phyloP scores from a whole-genome alignment of 257 asterid species.

The Echites panduratus region DNA sequence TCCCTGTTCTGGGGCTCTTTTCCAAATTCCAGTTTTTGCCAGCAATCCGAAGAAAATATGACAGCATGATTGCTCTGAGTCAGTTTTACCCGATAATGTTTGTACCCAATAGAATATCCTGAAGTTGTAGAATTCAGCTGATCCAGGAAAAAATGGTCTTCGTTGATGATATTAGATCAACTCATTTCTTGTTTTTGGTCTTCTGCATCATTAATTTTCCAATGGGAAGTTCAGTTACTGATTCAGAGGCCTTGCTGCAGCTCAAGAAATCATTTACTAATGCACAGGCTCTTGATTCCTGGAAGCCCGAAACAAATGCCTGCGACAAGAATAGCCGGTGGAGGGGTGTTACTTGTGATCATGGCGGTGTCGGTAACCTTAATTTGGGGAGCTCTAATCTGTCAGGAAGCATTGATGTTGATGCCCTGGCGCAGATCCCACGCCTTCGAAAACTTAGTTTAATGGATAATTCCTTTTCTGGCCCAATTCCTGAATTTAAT shows the following conservation, averaged over 20 bases:
- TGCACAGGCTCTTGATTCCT: slow-evolving; percentile 50
- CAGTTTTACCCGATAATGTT: not conserved
- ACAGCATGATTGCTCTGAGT: not conserved
- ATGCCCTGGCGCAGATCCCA: slow-evolving; percentile 48
- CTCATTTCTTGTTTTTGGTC: slow-evolving; percentile 18
- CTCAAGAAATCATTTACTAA: slow-evolving; percentile 46
- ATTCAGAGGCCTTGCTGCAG: slow-evolving; percentile 56
- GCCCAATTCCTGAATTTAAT: slow-evolving; percentile 64
- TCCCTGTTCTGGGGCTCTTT: slow-evolving; percentile 12
- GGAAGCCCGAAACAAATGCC: slow-evolving; percentile 60
- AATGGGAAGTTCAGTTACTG: slow-evolving; percentile 25
- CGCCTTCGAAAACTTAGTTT: slow-evolving; percentile 47
- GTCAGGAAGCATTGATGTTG: slow-evolving; percentile 56
- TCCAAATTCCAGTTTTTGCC: slow-evolving; percentile 6
- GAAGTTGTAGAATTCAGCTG: not conserved
- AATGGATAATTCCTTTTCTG: slow-evolving; percentile 47
- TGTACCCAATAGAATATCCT: not conserved
- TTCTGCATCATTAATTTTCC: slow-evolving; percentile 27
- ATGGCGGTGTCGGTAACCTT: slow-evolving; percentile 39
- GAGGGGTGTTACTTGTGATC: slow-evolving; percentile 48
- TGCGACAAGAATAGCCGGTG: slow-evolving; percentile 40
- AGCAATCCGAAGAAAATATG: not conserved
- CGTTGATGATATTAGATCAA: slow-evolving; percentile 26
- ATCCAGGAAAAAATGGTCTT: slow-evolving; percentile 36
- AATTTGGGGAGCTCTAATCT: slow-evolving; percentile 45